Percentiles rank a stretch among this genome's conserved stretches.
These are phyloP conservation scores for Linum trigynum DNA, from an alignment of 345 rosid genomes.

Conservation along the genomic window DNA sequence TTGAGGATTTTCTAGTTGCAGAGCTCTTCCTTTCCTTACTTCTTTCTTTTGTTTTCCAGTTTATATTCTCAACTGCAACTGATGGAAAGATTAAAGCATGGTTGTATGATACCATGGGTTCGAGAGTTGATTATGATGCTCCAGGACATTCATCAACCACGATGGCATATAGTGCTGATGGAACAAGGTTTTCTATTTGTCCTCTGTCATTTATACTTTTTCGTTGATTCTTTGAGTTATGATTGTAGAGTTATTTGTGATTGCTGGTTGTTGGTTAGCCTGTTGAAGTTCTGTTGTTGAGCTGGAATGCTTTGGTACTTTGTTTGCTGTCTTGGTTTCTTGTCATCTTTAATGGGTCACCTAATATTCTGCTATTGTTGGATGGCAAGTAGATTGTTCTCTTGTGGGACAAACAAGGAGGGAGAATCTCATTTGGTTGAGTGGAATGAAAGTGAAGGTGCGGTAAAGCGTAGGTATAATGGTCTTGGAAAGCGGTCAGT, in stretches of 20 bases:
- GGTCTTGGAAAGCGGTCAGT: conserved; percentile 67
- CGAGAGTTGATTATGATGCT: conserved; percentile 77
- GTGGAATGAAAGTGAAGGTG: conserved; percentile 87
- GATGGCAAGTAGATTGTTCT: conserved; percentile 44
- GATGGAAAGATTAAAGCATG: conserved; percentile 89
- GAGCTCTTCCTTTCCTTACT: conserved; percentile 6
- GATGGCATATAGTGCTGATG: conserved; percentile 81
- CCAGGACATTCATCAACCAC: conserved; percentile 63
- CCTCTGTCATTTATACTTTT: background rate
- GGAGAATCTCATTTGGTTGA: conserved; percentile 77
- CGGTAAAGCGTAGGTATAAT: conserved; percentile 46
- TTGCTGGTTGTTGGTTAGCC: conserved; percentile 2
- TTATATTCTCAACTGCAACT: conserved; percentile 64
- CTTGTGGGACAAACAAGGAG: conserved; percentile 75
- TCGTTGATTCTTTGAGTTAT: conserved; percentile 5
- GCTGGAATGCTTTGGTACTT: background rate
- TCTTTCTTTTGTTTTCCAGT: conserved; percentile 31
- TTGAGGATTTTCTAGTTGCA: background rate
- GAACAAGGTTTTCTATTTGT: conserved; percentile 42
- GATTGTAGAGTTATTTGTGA: background rate
- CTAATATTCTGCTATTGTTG: background rate
- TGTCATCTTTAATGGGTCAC: background rate
- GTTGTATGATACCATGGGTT: conserved; percentile 62
- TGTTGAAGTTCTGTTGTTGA: conserved; percentile 10
- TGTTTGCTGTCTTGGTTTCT: background rate